Base-by-base conservation (phyloP, 2,329 filamentous ascomycete species). In the Didymella exigua region DNA sequence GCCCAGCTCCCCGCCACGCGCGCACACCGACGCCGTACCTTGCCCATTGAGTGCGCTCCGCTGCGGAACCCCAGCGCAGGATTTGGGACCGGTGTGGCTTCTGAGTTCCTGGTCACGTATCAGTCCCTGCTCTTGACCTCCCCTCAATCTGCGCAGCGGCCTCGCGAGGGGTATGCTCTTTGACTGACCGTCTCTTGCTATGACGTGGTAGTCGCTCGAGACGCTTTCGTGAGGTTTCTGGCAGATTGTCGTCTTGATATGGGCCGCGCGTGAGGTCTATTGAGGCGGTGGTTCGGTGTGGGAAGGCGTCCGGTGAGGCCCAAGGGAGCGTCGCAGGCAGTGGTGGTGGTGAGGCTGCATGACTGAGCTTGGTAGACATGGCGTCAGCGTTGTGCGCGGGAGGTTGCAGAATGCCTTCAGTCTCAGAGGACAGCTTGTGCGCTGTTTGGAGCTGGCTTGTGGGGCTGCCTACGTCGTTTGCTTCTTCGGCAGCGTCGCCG, bases 311-410 rank as follows among this genome's bases (percentile, higher is more conserved):
- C 9, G 41, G 8, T 10, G 33, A 26, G 14, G 2, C 27, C 26
- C 27, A 49, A 14, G 38, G 34, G 2, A 16, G 23, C 5, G 41
- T 11, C 24, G 31, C 9, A 23, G 38, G 47, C 2, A 36, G 34
- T 13, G 8, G 11, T 2, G 33, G 10, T 5, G 33, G 33, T 31
- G 29, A 7, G 23, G 24, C 4, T n/a, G 56, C 65, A 66, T 70
- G 43, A 58, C 62, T 59, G 49, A 57, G 37, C 67, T 70, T 56
- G n/a, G 26, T 23, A 37, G 43, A 40, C 62, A 65, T 63, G 49
- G 45, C 14, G 55, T 68, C 58, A 67, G 65, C 46, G 46, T 26
- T 29, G 16, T 29, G 14, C 13, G 34, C 10, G 31, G 19, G 30
- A 19, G 8, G 34, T 10, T 27, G 26, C 34, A 21, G 34, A 18